A percentile compares a stretch with the other conserved stretches of the same genome.
phyloP scores from a whole-genome alignment of 2,329 filamentous ascomycete species.

The Aquanectria penicillioides region DNA sequence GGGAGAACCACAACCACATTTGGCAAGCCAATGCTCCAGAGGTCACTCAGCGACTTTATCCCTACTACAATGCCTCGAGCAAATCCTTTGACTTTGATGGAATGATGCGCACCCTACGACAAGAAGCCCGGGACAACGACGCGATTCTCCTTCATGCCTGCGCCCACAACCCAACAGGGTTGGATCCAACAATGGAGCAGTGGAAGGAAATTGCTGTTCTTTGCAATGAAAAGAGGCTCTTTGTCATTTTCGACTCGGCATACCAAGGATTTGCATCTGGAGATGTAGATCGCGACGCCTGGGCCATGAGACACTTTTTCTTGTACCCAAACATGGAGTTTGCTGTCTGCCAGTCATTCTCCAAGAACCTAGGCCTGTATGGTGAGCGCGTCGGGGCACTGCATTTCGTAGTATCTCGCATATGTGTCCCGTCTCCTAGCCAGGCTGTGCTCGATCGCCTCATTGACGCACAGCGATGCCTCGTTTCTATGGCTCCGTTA shows the following conservation, averaged over 20 bases:
- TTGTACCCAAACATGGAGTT: constrained; percentile 27
- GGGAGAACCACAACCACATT: constrained; percentile 61
- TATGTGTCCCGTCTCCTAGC: not conserved
- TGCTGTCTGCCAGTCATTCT: constrained; percentile 47
- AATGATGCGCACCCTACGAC: constrained; percentile 39
- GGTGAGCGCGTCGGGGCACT: constrained; percentile 46
- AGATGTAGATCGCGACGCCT: constrained; percentile 46
- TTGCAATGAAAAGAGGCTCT: constrained; percentile 42
- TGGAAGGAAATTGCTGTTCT: constrained; percentile 47
- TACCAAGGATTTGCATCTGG: constrained; percentile 53
- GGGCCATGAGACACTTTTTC: constrained; percentile 45
- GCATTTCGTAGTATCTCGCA: constrained; percentile 22
- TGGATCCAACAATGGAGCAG: constrained; percentile 47
- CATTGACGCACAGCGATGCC: not conserved
- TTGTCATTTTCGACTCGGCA: constrained; percentile 50
- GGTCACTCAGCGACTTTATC: constrained; percentile 41
- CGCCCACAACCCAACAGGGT: constrained; percentile 52
- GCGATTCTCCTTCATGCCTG: constrained; percentile 50
- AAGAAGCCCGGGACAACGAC: constrained; percentile 39
- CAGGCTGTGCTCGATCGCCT: not conserved
- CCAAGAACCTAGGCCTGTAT: constrained; percentile 51
- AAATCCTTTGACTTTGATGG: constrained; percentile 44
- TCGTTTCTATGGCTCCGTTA: not conserved
- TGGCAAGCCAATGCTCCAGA: constrained; percentile 40
- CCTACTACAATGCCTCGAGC: constrained; percentile 43